A percentile compares a stretch with the other conserved stretches of the same genome.
phyloP scores from a whole-genome alignment of 495 filamentous ascomycete species.

The Daldinia childiae region DNA sequence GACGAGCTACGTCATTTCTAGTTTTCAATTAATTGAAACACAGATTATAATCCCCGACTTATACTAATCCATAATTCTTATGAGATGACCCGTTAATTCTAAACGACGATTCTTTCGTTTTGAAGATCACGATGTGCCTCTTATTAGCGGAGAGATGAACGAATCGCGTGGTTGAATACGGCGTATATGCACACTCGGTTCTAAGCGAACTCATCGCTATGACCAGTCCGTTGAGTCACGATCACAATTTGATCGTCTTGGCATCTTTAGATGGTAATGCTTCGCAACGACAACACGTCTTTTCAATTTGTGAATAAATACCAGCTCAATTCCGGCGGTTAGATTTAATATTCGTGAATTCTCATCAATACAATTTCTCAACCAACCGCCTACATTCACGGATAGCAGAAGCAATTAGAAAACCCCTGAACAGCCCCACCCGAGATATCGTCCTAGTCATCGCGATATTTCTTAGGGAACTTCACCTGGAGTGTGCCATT shows the following conservation, averaged over 20 bases:
- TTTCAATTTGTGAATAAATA: neutral
- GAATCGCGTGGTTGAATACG: neutral
- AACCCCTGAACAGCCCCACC: neutral
- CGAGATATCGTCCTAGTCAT: neutral
- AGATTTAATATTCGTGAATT: neutral
- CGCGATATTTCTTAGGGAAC: neutral
- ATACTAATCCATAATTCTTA: too few relatives aligned
- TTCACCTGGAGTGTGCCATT: neutral
- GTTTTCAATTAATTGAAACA: too few relatives aligned
- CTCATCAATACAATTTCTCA: neutral
- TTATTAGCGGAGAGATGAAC: neutral
- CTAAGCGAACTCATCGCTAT: neutral
- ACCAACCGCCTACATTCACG: neutral
- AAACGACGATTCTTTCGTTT: too few relatives aligned
- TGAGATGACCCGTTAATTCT: too few relatives aligned
- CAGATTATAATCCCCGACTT: too few relatives aligned
- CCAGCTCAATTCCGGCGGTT: neutral
- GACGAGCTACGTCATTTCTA: too few relatives aligned
- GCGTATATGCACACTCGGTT: neutral
- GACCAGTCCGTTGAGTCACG: neutral
- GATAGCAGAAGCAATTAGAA: neutral
- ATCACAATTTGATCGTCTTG: neutral
- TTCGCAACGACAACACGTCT: neutral
- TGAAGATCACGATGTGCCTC: too few relatives aligned
- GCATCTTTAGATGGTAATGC: neutral